phyloP scores from a whole-genome alignment of 345 rosid species.

The Aquilaria yunnanensis region DNA sequence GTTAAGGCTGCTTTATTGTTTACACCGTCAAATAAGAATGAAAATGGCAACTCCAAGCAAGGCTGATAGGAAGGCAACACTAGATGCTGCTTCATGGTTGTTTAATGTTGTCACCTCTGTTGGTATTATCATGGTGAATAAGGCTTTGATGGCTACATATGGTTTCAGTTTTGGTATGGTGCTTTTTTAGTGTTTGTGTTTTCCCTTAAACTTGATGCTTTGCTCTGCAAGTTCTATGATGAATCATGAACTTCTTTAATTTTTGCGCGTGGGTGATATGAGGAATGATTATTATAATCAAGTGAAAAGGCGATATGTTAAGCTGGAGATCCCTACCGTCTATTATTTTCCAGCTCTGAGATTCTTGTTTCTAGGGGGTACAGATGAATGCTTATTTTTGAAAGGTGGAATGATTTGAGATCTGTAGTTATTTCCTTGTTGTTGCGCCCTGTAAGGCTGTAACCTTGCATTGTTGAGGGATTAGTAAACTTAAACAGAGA shows the following conservation, averaged over 20 bases:
- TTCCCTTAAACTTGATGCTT: too few relatives aligned
- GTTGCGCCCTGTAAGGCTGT: too few relatives aligned
- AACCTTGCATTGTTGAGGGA: too few relatives aligned
- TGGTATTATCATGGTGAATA: conserved; percentile 94
- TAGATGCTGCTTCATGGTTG: conserved; percentile 94
- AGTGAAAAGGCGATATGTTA: not conserved
- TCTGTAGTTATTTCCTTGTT: too few relatives aligned
- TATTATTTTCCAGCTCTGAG: not conserved
- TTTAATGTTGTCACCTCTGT: conserved; percentile 98
- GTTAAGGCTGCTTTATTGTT: too few relatives aligned
- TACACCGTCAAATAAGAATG: too few relatives aligned
- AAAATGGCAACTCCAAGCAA: conserved; percentile 52
- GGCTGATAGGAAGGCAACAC: conserved; percentile 64
- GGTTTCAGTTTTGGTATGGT: conserved; percentile 87
- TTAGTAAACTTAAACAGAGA: too few relatives aligned
- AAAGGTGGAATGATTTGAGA: too few relatives aligned
- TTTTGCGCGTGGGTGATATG: not conserved
- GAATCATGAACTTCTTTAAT: too few relatives aligned
- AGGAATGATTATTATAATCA: not conserved
- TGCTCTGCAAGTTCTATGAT: too few relatives aligned
- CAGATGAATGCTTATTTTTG: too few relatives aligned
- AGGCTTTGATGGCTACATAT: conserved; percentile 90
- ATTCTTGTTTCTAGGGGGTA: not conserved
- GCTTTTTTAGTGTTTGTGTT: not conserved
- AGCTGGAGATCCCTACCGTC: not conserved